Percentiles rank a stretch among this genome's conserved stretches.
Conservation (phyloP, 225 moss, liverwort and hornwort species). For the Thuidium tamariscinum region DNA sequence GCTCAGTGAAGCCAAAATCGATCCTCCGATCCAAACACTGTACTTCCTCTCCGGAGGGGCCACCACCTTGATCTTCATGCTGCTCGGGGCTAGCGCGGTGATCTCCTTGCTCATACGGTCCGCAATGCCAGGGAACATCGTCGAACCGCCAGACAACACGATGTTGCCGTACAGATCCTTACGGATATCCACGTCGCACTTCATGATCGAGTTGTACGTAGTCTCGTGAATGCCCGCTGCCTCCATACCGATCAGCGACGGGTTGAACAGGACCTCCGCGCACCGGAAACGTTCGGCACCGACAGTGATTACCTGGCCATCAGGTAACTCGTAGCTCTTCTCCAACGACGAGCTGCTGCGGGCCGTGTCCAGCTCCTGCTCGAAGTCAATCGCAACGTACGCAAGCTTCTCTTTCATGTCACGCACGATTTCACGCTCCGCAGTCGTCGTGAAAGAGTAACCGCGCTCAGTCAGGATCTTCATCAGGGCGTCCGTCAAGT, state of each 20-base stretch:
- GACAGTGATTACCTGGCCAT: constrained; percentile 69
- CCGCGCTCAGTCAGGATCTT: constrained; percentile 97
- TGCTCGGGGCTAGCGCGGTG: constrained; percentile 58
- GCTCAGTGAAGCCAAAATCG: constrained; percentile 85
- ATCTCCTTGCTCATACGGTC: constrained; percentile 79
- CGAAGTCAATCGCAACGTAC: constrained; percentile 57
- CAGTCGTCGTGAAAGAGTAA: constrained; percentile 94
- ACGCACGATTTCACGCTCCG: constrained; percentile 92
- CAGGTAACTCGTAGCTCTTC: constrained; percentile 86
- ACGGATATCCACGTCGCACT: constrained; percentile 97
- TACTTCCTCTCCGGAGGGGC: constrained; percentile 71
- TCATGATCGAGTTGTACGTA: constrained; percentile 97
- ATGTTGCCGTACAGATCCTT: constrained; percentile 97
- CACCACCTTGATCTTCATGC: constrained; percentile 77
- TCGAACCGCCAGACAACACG: constrained; percentile 60
- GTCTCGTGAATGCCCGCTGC: constrained; percentile 95
- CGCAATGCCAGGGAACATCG: constrained; percentile 65
- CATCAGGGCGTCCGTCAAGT: constrained; percentile 90
- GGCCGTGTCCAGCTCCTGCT: constrained; percentile 65
- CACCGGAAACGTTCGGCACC: constrained; percentile 87
- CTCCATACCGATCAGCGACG: constrained; percentile 90
- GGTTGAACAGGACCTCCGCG: constrained; percentile 84
- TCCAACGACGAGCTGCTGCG: constrained; percentile 52
- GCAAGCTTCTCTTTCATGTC: constrained; percentile 99
- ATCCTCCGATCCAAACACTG: constrained; percentile 75